A percentile compares a stretch with the other conserved stretches of the same genome.
Evolutionary conservation across 1,139 yeast genomes (phyloP).

Genomic region (Hansenula lynferdii): DNA sequence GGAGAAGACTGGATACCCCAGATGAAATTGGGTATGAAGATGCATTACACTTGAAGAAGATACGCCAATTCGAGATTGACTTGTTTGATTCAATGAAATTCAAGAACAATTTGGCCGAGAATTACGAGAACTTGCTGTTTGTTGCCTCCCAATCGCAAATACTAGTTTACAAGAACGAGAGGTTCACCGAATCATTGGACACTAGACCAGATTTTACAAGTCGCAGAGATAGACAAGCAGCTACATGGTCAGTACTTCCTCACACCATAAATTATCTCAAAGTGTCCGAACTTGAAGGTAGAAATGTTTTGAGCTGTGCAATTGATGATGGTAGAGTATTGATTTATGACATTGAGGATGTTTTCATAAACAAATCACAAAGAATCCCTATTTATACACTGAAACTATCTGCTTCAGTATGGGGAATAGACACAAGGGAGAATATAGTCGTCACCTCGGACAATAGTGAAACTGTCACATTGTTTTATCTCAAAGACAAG

Average conservation of each 20-base stretch:
- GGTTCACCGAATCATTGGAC: conserved; percentile 2
- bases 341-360: conserved; percentile 36
- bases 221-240: conserved; percentile 16
- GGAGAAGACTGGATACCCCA: conserved; percentile 3
- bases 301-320: conserved; percentile 41
- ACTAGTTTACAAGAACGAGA: conserved; percentile 7
- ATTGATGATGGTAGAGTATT: conserved; percentile 53
- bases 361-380: conserved; percentile 3
- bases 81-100: conserved; percentile 2
- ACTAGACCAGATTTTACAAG: conserved; percentile 14
- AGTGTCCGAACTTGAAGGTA: conserved; percentile 27
- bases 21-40: conserved; percentile 12
- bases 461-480: conserved; percentile 44
- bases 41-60: conserved; percentile 3
- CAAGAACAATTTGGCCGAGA: conserved; percentile 19
- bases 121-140: conserved; percentile 6
- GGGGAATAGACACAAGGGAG: conserved; percentile 57
- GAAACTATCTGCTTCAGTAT: conserved; percentile 44
- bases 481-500: conserved; percentile 31
- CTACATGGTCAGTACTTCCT: conserved; percentile 50
- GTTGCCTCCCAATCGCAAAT: conserved; percentile 11
- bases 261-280: conserved; percentile 49
- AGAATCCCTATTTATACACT: conserved; percentile 35
- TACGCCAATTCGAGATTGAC: not conserved
- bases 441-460: conserved; percentile 50